Base-by-base conservation (phyloP, 768 basidiomycete species). In the Lanmaoa pseudosensibilis region DNA sequence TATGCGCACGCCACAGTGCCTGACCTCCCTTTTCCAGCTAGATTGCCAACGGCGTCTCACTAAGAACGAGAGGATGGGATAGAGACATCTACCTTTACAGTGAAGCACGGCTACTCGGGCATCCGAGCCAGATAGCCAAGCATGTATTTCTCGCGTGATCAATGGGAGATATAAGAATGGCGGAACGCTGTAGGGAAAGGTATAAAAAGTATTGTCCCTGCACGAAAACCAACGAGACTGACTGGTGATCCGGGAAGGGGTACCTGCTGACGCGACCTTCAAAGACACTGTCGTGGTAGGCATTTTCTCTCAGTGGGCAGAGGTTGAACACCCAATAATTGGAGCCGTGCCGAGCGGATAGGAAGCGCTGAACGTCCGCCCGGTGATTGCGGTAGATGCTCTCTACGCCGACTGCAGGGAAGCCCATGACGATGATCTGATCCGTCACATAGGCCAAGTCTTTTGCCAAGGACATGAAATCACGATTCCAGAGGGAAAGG, bases 221-320 rank as follows among this genome's bases (percentile, higher is more conserved):
- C 16, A 51, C 25, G 49, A 15, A 45, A 76, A 53, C 84, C 79
- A 85, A 85, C 63, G 89, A 86, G 57, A 79, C 88, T 71, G 60
- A 90, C 85, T 94, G 90, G 67, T 95, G 93, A 67, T 95, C 93
- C 21, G 93, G 93, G 67, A 92, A 94, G 0, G 93, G 93, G 65
- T 88, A 94, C 50, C 92, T 76, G 63, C 88, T 91, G 18, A 93
- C 88, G 40, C 90, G 77, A 9, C 86, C 84, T 13, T 81, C 80
- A 66, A 94, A 94, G 37, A 86, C 73, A 45, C 74, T 72, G 3
- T 86, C 74, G 4, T 85, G 81, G 69, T 96, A 96, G 7, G 84
- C 80, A 67, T 94, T 94, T 71, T 94, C 93, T 59, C 76, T 78
- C 9, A 86, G 63, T 0, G 92, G 92, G 61, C 92, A 94, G 56